Conservation (phyloP, 257 asterid species). For the Henckelia pumila region DNA sequence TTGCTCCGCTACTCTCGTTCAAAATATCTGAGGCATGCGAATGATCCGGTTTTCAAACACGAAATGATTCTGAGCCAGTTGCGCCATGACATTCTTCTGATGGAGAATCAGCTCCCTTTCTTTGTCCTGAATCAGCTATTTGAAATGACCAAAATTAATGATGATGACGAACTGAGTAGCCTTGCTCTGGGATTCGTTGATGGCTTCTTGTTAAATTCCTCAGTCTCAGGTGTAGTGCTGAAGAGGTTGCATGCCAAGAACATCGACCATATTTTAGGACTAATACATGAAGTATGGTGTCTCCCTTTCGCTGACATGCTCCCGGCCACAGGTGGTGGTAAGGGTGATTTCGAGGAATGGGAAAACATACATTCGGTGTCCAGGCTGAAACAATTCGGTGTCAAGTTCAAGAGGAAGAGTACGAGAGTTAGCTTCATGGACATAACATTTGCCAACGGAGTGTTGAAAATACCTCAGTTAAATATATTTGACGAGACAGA, state of each 20-base stretch:
- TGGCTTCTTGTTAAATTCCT: not conserved
- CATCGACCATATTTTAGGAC: constrained; percentile 16
- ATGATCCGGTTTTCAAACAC: constrained; percentile 5
- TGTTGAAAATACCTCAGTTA: constrained; percentile 9
- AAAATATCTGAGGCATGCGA: not conserved
- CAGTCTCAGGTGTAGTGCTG: not conserved
- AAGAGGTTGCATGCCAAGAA: not conserved
- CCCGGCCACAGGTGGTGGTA: not conserved
- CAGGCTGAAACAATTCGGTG: constrained; percentile 1
- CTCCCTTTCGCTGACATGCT: not conserved
- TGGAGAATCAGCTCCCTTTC: constrained; percentile 24
- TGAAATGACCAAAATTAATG: constrained; percentile 10
- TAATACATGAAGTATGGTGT: constrained; percentile 12
- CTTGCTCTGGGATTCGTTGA: not conserved
- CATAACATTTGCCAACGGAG: not conserved
- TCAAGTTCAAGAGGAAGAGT: not conserved
- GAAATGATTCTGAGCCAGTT: constrained; percentile 9
- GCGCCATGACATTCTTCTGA: constrained; percentile 12
- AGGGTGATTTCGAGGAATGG: not conserved
- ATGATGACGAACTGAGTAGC: not conserved
- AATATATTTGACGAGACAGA: constrained; percentile 22
- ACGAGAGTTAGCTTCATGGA: not conserved
- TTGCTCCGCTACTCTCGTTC: not conserved
- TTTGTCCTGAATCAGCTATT: constrained; percentile 17
- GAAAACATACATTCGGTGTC: not conserved